A percentile compares a stretch with the other conserved stretches of the same genome.
Evolutionary conservation across 2,329 filamentous ascomycete genomes (phyloP).

Genomic region (Penicillium occitanis): DNA sequence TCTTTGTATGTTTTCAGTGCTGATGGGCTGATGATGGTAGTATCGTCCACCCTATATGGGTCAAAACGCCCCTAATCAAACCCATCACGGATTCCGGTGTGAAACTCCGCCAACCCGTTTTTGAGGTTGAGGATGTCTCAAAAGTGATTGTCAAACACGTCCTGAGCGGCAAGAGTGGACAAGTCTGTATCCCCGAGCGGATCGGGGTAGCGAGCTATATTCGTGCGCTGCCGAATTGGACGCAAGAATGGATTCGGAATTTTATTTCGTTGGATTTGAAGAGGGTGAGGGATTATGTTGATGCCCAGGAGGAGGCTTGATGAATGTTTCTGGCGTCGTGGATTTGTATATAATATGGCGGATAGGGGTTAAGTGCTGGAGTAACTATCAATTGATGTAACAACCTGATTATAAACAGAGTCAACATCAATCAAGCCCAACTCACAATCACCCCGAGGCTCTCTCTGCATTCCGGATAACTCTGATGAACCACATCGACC

Average conservation of each 20-base stretch:
- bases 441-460: not conserved
- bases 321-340: not conserved
- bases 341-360: not conserved
- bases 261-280: conserved; percentile 29
- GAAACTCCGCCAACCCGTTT: conserved; percentile 35
- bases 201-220: conserved; percentile 30
- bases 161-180: conserved; percentile 49
- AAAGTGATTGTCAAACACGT: conserved; percentile 53
- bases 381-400: not conserved
- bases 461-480: not conserved
- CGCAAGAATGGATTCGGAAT: conserved; percentile 44
- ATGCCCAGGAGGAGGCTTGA: not conserved
- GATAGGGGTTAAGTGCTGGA: not conserved
- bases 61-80: conserved; percentile 50
- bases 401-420: not conserved
- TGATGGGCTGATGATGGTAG: conserved; percentile 23
- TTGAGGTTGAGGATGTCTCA: conserved; percentile 45
- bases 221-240: conserved; percentile 45
- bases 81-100: conserved; percentile 35
- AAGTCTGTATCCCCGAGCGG: conserved; percentile 49
- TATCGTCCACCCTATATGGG: conserved; percentile 44
- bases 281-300: conserved; percentile 24
- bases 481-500: not conserved
- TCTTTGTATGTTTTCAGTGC: not conserved
- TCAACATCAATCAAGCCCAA: not conserved